A percentile compares a stretch with the other conserved stretches of the same genome.
phyloP scores from a whole-genome alignment of 2,329 filamentous ascomycete species.

The Trichophyton rubrum region DNA sequence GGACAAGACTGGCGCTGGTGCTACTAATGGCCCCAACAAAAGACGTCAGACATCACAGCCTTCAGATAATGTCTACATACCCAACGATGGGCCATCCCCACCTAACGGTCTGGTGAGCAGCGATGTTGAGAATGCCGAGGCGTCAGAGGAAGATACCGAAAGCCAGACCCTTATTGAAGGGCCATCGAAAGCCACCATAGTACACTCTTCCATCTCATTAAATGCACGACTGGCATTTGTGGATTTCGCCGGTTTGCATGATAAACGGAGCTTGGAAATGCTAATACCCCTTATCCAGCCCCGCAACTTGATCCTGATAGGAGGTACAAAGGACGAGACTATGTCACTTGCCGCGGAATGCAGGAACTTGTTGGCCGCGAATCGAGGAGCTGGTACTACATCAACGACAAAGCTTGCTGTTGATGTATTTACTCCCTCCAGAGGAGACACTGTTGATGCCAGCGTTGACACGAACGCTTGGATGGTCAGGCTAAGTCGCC shows the following conservation, averaged over 20 bases:
- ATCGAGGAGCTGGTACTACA: slow-evolving; percentile 18
- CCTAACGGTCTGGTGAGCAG: slow-evolving; percentile 18
- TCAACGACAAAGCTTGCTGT: slow-evolving; percentile 24
- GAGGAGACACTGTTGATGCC: slow-evolving; percentile 68
- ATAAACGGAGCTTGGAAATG: slow-evolving; percentile 88
- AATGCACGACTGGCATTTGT: slow-evolving; percentile 72
- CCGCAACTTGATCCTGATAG: slow-evolving; percentile 85
- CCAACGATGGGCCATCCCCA: slow-evolving; percentile 38
- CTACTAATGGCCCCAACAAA: slow-evolving; percentile 42
- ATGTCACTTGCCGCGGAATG: slow-evolving; percentile 66
- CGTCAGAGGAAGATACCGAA: slow-evolving; percentile 42
- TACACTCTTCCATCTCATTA: slow-evolving; percentile 50
- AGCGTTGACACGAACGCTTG: slow-evolving; percentile 97
- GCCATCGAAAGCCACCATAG: slow-evolving; percentile 63
- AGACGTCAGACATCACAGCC: slow-evolving; percentile 40
- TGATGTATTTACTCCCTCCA: slow-evolving; percentile 68
- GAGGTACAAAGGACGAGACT: slow-evolving; percentile 69
- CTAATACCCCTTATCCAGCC: slow-evolving; percentile 87
- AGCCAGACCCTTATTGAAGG: slow-evolving; percentile 40
- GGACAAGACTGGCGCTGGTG: slow-evolving; percentile 52
- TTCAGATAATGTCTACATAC: slow-evolving; percentile 16
- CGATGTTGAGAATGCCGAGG: slow-evolving; percentile 44
- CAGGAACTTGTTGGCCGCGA: slow-evolving; percentile 48
- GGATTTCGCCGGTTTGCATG: slow-evolving; percentile 85
- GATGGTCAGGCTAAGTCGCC: slow-evolving; percentile 79